Evolutionary conservation across 192 early-diverging fungal genomes (phyloP), one percentile per base, ranked within the genome.

Genomic region (Coemansia sp.): DNA sequence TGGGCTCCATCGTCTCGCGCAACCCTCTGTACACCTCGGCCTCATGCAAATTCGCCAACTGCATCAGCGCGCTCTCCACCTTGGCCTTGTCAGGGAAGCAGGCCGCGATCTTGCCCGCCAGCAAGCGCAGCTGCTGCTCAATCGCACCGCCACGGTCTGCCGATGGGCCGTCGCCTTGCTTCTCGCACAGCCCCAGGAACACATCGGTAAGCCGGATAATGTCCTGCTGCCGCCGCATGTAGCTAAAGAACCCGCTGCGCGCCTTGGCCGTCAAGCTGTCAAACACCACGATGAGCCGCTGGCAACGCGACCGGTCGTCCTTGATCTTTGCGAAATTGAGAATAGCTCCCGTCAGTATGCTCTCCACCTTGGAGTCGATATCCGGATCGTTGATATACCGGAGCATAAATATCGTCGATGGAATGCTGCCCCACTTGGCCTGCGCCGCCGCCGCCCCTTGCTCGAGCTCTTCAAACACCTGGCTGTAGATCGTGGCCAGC

Each of bases 301-400:
- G 70, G 61, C 73, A 75, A 48, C 70, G 63, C 51, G 70, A 61
- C 23, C 67, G 63, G 28, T 84, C 83, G 67, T 75, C 76, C 51
- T 71, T 71, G 63, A 75, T 71, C 48, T 70, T 68, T 9, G 71
- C 60, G 60, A 79, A 76, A 37, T 73, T 72, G 28, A 84, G 74
- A 3, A 84, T 75, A 0, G 77, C 72, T 16, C 70, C 70, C 2
- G 70, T 65, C 56, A 84, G 51, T 10, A 76, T 74, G 60, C 71
- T 73, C 43, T 84, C 74, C 13, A 80, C 83, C 36, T 71, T 76
- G 31, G 64, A 85, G 88, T 83, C 87, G 5, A 88, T 79, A n/a
- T 94, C 92, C 3, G 82, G 66, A 48, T 96, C 94, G 64, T 93
- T 91, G 21, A 93, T 76, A 70, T 95, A 99, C 16, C 95, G 70